Percentiles rank a stretch among this genome's conserved stretches.
These are phyloP conservation scores for Fagopyrum esculentum DNA, from an alignment of 148 eudicot species.

Conservation along the genomic window DNA sequence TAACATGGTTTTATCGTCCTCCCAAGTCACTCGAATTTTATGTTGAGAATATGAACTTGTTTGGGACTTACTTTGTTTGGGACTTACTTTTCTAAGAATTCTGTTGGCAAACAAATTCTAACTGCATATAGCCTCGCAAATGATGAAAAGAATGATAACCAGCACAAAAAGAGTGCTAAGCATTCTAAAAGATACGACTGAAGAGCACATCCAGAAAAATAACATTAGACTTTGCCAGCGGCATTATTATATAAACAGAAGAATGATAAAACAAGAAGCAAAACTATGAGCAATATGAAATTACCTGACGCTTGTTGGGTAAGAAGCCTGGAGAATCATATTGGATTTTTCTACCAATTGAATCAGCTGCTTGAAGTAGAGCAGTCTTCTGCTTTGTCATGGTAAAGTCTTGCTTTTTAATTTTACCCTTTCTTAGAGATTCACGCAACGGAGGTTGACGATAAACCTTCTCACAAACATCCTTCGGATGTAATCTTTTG, in stretches of 20 bases:
- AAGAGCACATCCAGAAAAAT: background rate
- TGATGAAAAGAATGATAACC: background rate
- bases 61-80: background rate
- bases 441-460: slow-evolving; percentile 91
- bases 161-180: background rate
- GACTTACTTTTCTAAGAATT: background rate
- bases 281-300: slow-evolving; percentile 2
- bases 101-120: too few species aligned
- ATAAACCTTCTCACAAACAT: slow-evolving; percentile 95
- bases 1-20: background rate
- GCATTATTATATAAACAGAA: background rate
- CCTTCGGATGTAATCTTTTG: slow-evolving; percentile 93
- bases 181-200: background rate
- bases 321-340: slow-evolving; percentile 83
- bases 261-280: slow-evolving; percentile 3
- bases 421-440: slow-evolving; percentile 72
- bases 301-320: slow-evolving; percentile 91
- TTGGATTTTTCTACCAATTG: slow-evolving; percentile 78
- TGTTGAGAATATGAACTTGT: background rate
- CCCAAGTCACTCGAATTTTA: background rate
- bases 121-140: too few species aligned
- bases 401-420: slow-evolving; percentile 75
- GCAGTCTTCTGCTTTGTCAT: slow-evolving; percentile 76
- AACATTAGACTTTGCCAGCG: background rate
- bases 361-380: slow-evolving; percentile 80